Percentiles rank a stretch among this genome's conserved stretches.
Conservation (phyloP, 23 red algal species). For the Agarophyton chilense region DNA sequence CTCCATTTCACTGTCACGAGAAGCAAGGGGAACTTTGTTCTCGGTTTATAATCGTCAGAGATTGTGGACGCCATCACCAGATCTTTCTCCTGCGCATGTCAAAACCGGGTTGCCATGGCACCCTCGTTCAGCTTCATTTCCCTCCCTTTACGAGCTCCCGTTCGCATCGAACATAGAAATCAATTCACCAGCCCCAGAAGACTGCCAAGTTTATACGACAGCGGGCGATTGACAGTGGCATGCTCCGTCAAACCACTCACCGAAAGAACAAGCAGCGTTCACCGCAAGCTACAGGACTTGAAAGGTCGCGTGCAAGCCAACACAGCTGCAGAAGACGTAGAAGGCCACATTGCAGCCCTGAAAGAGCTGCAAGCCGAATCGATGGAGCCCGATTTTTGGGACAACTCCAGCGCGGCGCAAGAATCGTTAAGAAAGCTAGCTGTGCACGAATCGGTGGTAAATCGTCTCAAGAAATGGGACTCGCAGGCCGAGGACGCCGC, state of each 20-base stretch:
- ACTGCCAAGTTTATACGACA: background rate
- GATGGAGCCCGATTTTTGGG: constrained; percentile 65
- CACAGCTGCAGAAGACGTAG: constrained; percentile 16
- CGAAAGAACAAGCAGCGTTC: constrained; percentile 3
- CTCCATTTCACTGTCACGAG: too few relatives aligned
- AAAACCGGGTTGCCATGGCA: background rate
- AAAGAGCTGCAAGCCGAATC: constrained; percentile 44
- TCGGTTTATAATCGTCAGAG: too few relatives aligned
- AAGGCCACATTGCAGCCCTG: constrained; percentile 22
- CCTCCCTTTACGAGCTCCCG: background rate
- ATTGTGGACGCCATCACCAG: too few relatives aligned
- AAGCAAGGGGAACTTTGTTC: too few relatives aligned
- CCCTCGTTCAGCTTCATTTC: background rate
- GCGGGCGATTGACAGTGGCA: too few relatives aligned
- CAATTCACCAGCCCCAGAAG: background rate
- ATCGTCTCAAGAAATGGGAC: constrained; percentile 56
- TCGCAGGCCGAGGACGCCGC: constrained; percentile 44
- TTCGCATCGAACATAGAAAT: background rate
- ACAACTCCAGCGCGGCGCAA: constrained; percentile 61
- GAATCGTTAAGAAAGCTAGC: constrained; percentile 55
- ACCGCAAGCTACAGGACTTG: constrained; percentile 28
- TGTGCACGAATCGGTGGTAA: constrained; percentile 49
- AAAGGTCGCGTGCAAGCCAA: constrained; percentile 28
- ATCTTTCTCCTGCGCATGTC: too few relatives aligned
- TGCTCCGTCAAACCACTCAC: constrained; percentile 11